Evolutionary conservation across 257 asterid species (phyloP).

Genomic region (Eucommia ulmoides): DNA sequence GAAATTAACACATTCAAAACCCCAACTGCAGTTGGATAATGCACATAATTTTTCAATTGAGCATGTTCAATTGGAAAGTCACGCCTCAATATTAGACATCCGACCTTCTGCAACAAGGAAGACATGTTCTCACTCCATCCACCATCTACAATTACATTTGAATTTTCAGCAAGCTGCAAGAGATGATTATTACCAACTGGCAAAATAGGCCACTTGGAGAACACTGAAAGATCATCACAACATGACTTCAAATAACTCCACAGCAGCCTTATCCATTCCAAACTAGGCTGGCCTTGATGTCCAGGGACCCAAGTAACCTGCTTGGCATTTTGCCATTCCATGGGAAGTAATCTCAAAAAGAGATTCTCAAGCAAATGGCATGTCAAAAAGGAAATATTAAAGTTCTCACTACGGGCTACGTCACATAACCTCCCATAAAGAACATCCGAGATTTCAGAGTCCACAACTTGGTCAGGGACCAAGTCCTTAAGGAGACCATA

Average conservation of each 20-base stretch:
- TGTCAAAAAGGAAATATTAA: slow-evolving; percentile 59
- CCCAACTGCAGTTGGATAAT: slow-evolving; percentile 70
- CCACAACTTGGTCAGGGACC: slow-evolving; percentile 72
- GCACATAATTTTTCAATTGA: slow-evolving; percentile 61
- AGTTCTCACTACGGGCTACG: slow-evolving; percentile 59
- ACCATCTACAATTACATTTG: slow-evolving; percentile 76
- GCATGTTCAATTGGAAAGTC: slow-evolving; percentile 65
- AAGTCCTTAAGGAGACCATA: slow-evolving; percentile 71
- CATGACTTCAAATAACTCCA: slow-evolving; percentile 76
- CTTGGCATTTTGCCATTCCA: slow-evolving; percentile 69
- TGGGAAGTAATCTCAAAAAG: slow-evolving; percentile 57
- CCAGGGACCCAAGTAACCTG: slow-evolving; percentile 75
- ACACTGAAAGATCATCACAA: slow-evolving; percentile 81
- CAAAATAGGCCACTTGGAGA: slow-evolving; percentile 86
- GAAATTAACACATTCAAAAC: slow-evolving; percentile 63
- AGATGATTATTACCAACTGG: slow-evolving; percentile 68
- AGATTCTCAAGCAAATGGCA: slow-evolving; percentile 72
- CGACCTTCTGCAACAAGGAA: slow-evolving; percentile 50
- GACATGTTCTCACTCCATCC: slow-evolving; percentile 97
- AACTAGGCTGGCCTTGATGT: slow-evolving; percentile 58
- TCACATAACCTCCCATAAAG: slow-evolving; percentile 52
- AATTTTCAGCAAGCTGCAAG: slow-evolving; percentile 67
- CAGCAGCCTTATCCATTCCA: slow-evolving; percentile 65
- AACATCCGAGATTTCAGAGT: slow-evolving; percentile 41
- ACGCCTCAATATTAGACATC: slow-evolving; percentile 71